Conservation (phyloP, 2,329 filamentous ascomycete species). For the Monosporascus cannonballus region DNA sequence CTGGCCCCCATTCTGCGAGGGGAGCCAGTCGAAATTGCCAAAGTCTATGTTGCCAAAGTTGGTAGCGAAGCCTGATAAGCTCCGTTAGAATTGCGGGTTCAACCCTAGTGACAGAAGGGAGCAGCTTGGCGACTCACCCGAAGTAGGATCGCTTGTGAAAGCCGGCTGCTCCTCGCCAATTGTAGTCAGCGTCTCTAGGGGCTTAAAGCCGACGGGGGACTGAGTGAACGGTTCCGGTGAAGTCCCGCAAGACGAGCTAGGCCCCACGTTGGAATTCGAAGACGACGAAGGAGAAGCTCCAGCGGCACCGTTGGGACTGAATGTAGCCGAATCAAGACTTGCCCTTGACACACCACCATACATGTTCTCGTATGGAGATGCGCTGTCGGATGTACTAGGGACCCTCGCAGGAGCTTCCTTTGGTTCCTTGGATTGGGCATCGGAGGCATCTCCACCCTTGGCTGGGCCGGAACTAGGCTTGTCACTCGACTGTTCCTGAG, state of each 20-base stretch:
- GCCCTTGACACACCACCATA: conserved; percentile 38
- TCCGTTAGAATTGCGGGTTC: neutral
- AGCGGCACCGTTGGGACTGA: conserved; percentile 43
- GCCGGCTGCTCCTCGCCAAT: conserved; percentile 59
- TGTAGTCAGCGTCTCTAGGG: conserved; percentile 55
- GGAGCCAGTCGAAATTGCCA: conserved; percentile 65
- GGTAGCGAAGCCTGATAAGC: conserved; percentile 24
- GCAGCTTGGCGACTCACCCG: conserved; percentile 45
- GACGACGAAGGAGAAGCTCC: conserved; percentile 61
- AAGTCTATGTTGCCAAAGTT: conserved; percentile 39
- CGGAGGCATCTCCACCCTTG: conserved; percentile 30
- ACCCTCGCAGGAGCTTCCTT: conserved; percentile 50
- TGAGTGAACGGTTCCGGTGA: conserved; percentile 72
- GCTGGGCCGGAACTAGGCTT: conserved; percentile 26
- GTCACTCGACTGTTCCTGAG: conserved; percentile 26
- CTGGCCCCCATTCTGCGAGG: conserved; percentile 73
- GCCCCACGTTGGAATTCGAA: conserved; percentile 52
- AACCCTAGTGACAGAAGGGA: conserved; percentile 27
- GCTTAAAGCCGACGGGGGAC: conserved; percentile 61
- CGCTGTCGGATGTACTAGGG: conserved; percentile 48
- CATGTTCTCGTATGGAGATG: conserved; percentile 36
- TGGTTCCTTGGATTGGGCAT: conserved; percentile 35
- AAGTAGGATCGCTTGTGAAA: conserved; percentile 32
- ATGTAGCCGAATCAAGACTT: conserved; percentile 46
- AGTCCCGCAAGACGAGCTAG: conserved; percentile 65